Evolutionary conservation across 805 yeast species (phyloP), one percentile per base, ranked within the genome.

Genomic region (Kluyveromyces nonfermentans): DNA sequence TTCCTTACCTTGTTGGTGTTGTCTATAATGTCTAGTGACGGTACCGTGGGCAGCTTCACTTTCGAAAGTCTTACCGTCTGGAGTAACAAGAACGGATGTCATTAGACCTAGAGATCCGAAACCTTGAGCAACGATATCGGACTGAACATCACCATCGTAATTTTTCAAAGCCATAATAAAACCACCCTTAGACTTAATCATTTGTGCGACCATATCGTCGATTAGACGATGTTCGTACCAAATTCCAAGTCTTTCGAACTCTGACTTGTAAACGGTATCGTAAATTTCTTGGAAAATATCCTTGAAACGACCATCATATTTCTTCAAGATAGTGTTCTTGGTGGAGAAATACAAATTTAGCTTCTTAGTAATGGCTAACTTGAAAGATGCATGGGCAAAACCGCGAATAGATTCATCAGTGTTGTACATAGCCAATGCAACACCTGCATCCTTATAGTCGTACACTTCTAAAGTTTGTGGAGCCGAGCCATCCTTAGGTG

Each of bases 1-100:
- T 62, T 82, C 86, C 60, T 82, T 80, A 49, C 90, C 90, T 58
- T 77, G 77, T 66, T 84, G 90, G 55, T 80, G 78, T 64, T 78
- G 84, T 75, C 90, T 80, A 69, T 70, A 84, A 60, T 84, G 93
- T 75, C 93, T 80, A 28, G 93, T 84, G 50, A 84, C 93, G 15
- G 93, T 84, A 55, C 93, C 93, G 58, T 84, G 93, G 30, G 93
- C 93, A 47, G 90, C 90, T 64, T 84, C 93, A 47, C 84, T 73
- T 69, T 84, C 93, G 54, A 80, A 84, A n/a, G 88, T 78, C 62
- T 82, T 81, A 35, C 93, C 93, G 65, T 84, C 90, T 42, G 90
- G 89, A 15, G 90, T 80, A 69, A 83, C 79, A 51, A 84, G 73
- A 34, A 80, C 85, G 9, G 93, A 84, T 8, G 93, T 83, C 93